These are phyloP conservation scores for Roridomyces roridus DNA, from an alignment of 768 basidiomycete species.

Conservation along the genomic window DNA sequence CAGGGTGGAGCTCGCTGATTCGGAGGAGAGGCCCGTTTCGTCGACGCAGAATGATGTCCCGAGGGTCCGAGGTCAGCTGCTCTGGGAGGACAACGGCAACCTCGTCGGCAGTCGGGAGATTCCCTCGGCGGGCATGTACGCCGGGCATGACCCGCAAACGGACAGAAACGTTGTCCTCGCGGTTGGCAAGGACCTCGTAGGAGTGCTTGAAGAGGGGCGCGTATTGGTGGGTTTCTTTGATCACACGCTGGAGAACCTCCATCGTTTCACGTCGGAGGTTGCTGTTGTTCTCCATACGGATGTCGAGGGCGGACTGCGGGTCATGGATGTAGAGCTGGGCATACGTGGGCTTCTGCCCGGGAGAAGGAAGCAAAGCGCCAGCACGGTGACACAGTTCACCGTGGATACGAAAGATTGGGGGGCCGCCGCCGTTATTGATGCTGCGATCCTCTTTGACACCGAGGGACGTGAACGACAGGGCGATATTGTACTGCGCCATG, in stretches of 20 bases:
- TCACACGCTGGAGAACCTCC: not conserved
- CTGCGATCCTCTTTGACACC: not conserved
- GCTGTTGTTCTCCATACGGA: not conserved
- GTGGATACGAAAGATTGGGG: too few relatives aligned
- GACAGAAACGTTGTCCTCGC: too few relatives aligned
- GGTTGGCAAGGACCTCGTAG: too few relatives aligned
- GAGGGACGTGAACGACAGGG: not conserved
- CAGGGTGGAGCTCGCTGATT: constrained; percentile 35
- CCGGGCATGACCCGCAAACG: too few relatives aligned
- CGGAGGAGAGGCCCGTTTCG: constrained; percentile 20
- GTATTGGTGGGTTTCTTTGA: too few relatives aligned
- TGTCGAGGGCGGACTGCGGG: not conserved
- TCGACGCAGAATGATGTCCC: constrained; percentile 35
- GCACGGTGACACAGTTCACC: too few relatives aligned
- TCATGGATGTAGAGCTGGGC: too few relatives aligned
- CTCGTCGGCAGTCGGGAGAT: not conserved
- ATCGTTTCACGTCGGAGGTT: not conserved
- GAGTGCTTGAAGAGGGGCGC: too few relatives aligned
- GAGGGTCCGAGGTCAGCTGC: constrained; percentile 25
- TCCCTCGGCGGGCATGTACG: not conserved
- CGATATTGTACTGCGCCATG: not conserved
- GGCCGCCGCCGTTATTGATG: too few relatives aligned
- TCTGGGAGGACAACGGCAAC: not conserved
- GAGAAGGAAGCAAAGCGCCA: too few relatives aligned
- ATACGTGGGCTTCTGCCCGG: too few relatives aligned